Evolutionary conservation across 495 filamentous ascomycete species (phyloP), one percentile per base, ranked within the genome.

Genomic region (Aspergillus sclerotioniger): DNA sequence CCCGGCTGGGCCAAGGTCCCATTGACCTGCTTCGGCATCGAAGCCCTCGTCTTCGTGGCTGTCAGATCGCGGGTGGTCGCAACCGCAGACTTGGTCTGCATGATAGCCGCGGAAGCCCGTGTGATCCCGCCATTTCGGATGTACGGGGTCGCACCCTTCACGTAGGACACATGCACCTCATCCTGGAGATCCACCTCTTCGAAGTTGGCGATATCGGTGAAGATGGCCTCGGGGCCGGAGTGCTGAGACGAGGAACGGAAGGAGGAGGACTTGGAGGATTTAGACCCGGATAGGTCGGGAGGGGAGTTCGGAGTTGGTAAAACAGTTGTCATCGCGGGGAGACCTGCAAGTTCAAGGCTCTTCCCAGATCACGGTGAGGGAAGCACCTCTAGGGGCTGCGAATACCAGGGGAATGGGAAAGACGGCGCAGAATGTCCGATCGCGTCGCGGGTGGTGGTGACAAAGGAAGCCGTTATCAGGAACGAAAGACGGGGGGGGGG

Each of bases 161-260:
- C 57, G 32, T 72, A 71, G 6, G 65, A 17, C 9, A 72, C 39
- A 6, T 71, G 65, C 10, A 71, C 52, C 53, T 90, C 84, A 65
- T 96, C 91, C 47, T 89, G 83, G 8, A 98, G 82, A 9, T 88
- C 90, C 62, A 97, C 96, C 51, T 98, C 94, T 70, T 98, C 94
- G 64, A 98, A 97, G 65, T 97, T 86, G 51, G 80, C 82, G 41
- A 86, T 81, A 66, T 93, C 88, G 32, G 84, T 81, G 43, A 89
- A 79, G 57, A 82, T 81, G 56, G 78, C 82, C 55, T 85, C 83
- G 29, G 85, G 80, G 62, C 87, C 88, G 43, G 87, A 87, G 45
- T 72, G 66, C 46, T 84, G 83, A 28, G 88, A 84, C 13, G 88
- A 89, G 15, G 90, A 95, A 62, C 85, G 86, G 58, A 92, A 86